Base-by-base conservation (phyloP, 1,139 yeast genomes). In the Pichia sp. region DNA sequence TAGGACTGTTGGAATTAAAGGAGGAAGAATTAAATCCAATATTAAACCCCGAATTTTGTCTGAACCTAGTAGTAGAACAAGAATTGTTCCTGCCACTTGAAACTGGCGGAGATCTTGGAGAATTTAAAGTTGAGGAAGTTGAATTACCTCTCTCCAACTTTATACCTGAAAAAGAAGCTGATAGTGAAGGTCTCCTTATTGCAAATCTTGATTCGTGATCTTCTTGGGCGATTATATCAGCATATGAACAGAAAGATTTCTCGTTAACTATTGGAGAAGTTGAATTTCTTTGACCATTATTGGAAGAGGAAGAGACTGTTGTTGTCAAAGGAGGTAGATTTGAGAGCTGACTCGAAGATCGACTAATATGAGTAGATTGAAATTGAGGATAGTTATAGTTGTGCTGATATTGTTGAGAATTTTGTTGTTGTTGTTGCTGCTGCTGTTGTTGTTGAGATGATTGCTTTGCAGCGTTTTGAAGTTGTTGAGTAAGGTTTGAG, bases 201-300 rank as follows among this genome's bases (percentile, higher is more conserved):
- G 52, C 53, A 32, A 49, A 50, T 31, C 44, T 52, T 17, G 50
- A 53, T 44, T 51, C 66, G 38, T 49, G 62, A 57, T 69, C 84
- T 56, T 81, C 88, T 54, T 72, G 77, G 50, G 68, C 72, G 47
- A 84, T 71, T 71, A 84, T 72, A 52, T 84, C 95, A 4, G 91
- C 94, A 58, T 81, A 84, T 4, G 89, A 79, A 56, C 77, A 82
- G 59, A 84, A 84, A n/a, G 80, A 78, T 44, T 69, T 62, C 62
- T 67, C 56, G 60, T 67, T 51, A 23, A 52, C 24, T 26, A 45
- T 23, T 63, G 77, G 59, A n/a, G 55, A 34, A 1, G 58, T 52
- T 5, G 58, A 53, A 23, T 31, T 37, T 35, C 41, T 39, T 31
- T 35, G 37, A 24, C 28, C 14, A 10, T 21, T 7, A 19, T 33